Evolutionary conservation across 495 filamentous ascomycete species (phyloP).

Genomic region (Talaromyces wortmannii): DNA sequence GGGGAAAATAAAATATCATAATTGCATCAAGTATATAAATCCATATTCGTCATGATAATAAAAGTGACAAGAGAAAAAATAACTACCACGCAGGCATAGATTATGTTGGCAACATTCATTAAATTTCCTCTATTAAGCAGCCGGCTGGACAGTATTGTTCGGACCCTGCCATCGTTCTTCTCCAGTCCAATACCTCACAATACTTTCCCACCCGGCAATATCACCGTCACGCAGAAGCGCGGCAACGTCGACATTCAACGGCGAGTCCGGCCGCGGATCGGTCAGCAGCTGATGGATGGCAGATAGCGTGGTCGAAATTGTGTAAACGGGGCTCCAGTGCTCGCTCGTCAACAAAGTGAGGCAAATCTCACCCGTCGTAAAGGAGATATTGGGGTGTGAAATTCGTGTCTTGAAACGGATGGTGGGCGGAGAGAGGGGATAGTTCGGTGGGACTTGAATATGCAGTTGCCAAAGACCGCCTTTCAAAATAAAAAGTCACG

Average conservation of each 20-base stretch:
- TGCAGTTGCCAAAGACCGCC: constrained; percentile 78
- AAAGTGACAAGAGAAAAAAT: background rate
- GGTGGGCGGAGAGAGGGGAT: constrained; percentile 69
- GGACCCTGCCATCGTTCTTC: constrained; percentile 38
- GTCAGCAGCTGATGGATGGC: constrained; percentile 71
- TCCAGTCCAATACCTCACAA: constrained; percentile 75
- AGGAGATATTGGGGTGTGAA: constrained; percentile 80
- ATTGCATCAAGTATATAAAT: background rate
- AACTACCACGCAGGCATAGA: background rate
- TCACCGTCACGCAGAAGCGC: constrained; percentile 71
- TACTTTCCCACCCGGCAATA: constrained; percentile 62
- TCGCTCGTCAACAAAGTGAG: constrained; percentile 74
- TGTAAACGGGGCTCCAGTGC: constrained; percentile 81
- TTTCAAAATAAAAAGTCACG: constrained; percentile 27
- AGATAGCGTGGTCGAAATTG: constrained; percentile 67
- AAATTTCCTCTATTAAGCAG: background rate
- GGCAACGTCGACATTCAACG: constrained; percentile 86
- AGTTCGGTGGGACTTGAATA: constrained; percentile 69
- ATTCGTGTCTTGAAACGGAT: constrained; percentile 75
- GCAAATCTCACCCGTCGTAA: constrained; percentile 85
- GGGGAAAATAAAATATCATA: background rate
- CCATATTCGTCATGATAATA: background rate
- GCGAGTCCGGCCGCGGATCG: constrained; percentile 72
- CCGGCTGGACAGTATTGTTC: background rate
- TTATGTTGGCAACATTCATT: background rate